phyloP scores from a whole-genome alignment of 306 rosid genomes.

The Acacia crassicarpa region DNA sequence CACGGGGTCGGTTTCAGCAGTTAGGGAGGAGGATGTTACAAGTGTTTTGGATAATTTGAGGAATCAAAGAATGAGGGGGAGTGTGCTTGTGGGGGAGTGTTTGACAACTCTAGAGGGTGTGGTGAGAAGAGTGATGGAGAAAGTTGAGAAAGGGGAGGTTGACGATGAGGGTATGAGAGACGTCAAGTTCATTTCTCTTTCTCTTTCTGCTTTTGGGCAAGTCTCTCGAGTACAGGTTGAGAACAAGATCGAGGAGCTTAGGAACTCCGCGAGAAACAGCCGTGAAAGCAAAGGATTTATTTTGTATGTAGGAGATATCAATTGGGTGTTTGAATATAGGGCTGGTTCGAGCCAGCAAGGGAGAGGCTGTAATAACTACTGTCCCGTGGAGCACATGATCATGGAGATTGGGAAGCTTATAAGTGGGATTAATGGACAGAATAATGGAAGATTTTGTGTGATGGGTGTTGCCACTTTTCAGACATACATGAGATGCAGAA shows the following conservation, averaged over 20 bases:
- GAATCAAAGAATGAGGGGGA: conserved; percentile 50
- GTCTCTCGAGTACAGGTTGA: conserved; percentile 72
- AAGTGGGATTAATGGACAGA: conserved; percentile 40
- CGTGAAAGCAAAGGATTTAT: conserved; percentile 56
- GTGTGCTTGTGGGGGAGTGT: conserved; percentile 86
- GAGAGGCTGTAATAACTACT: conserved; percentile 45
- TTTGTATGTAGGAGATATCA: conserved; percentile 86
- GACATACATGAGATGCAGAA: conserved; percentile 79
- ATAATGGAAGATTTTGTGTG: conserved; percentile 63
- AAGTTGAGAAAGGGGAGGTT: conserved; percentile 64
- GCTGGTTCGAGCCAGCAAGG: conserved; percentile 35
- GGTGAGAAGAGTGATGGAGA: conserved; percentile 64
- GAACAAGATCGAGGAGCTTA: conserved; percentile 66
- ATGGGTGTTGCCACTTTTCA: conserved; percentile 86
- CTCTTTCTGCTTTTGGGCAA: conserved; percentile 54
- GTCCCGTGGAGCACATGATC: conserved; percentile 79
- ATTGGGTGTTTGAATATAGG: conserved; percentile 63
- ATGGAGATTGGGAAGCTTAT: conserved; percentile 83
- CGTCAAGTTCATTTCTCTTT: conserved; percentile 54
- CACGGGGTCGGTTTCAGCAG: conserved; percentile 33
- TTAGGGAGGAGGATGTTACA: conserved; percentile 55
- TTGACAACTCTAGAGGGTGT: conserved; percentile 57
- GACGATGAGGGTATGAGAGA: conserved; percentile 58
- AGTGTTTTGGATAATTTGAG: conserved; percentile 59
- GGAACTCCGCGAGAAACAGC: conserved; percentile 35